Base-by-base conservation (phyloP, 352 stramenopile genomes). In the Halophytophthora batemanensis region DNA sequence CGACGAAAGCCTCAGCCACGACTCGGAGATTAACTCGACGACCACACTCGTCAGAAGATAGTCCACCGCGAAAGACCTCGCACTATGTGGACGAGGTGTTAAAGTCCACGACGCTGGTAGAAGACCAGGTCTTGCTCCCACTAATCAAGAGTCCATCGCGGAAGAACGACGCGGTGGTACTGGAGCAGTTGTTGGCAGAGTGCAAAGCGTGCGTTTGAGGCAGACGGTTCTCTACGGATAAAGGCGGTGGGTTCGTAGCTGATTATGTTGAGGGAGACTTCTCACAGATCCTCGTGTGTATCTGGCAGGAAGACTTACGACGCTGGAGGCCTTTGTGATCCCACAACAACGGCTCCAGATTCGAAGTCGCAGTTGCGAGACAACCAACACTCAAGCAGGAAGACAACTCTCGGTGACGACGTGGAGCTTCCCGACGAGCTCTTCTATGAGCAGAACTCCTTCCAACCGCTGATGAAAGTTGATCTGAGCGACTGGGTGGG, bases 371-470 rank as follows among this genome's bases (percentile, higher is more conserved):
- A 45, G 19, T 36, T 38, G 40, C 35, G 45, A 31, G 50, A 57
- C 25, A 84, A 82, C 37, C 75, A 86, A 47, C 51, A 68, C 18
- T 84, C 66, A n/a, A 62, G 58, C n/a, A 51, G 68, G 46, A 41
- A 45, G 0, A 5, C 23, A 10, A 28, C 14, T 22, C 2, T 15
- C 17, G 45, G 14, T 10, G 23, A 10, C 5, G 38, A 56, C n/a
- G 12, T 69, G 14, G 41, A 25, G 6, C 66, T 86, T 2, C 79
- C 77, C 0, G 66, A 85, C 34, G 38, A 57, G 12, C 37, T 87
- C 14, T 90, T 90, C 45, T 90, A 69, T 33, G 63, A 74, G 28
- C 29, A 59, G 6, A 84, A 90, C 23, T 87, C 77, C 4, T 74
- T 67, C 37, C 42, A 59, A 14, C 68, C 68, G 0, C 56, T 82